Evolutionary conservation across 257 asterid species (phyloP), one percentile per base, ranked within the genome.

Genomic region (Handroanthus guayacan): DNA sequence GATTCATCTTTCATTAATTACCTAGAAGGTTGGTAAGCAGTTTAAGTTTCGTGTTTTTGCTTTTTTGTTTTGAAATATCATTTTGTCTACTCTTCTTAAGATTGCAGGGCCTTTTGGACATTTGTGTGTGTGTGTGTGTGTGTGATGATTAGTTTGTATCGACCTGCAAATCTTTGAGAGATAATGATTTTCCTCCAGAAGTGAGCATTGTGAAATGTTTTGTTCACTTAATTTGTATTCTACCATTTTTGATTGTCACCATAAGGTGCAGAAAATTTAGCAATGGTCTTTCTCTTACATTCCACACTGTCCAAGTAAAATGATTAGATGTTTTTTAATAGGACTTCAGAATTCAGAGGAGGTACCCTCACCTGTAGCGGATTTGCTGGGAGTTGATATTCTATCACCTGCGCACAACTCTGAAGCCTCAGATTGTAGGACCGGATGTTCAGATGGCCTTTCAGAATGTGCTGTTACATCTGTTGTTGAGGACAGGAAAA

Each of bases 1-100:
- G 84, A 84, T 66, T 69, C 72, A 55, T 71, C 89, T 50, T 78
- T 70, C 25, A 72, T 71, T 71, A 74, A 82, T 63, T 43, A 43
- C 55, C 25, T 66, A 57, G 88, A 82, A 87, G 95, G 97, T 92
- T 76, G 51, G 90, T 80, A 69, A 58, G 77, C 77, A 64, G 62
- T 16, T 64, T 47, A 18, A 10, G 38, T 71, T 62, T 84, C 51
- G 36, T 56, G 38, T 10, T 50, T 58, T 62, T 74, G 47, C 34
- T 77, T 51, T 54, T 66, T 72, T 11, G 11, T 47, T 56, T 51
- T 6, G 41, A 34, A 60, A 31, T 54, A n/a, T 57, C 43, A 43
- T 61, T 48, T 50, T 31, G 5, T 38, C 20, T 75, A 38, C 64
- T 80, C 45, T 67, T 62, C 50, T 37, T 18, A 56, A 43, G 60